phyloP scores from a whole-genome alignment of 1,139 yeast species.

The Suhomyces taliae region DNA sequence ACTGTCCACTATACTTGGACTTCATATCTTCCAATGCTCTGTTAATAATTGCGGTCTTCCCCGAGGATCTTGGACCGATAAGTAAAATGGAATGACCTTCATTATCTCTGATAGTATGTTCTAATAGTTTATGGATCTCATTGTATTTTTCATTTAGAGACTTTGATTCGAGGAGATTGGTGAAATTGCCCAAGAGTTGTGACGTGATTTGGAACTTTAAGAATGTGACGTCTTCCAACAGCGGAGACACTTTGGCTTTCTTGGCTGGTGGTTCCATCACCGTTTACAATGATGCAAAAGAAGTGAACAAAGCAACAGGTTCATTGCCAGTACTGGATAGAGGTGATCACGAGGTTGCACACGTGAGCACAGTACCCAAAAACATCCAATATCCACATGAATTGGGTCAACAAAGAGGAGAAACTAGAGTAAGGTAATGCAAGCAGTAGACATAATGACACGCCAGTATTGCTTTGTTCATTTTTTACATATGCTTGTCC shows the following conservation, averaged over 20 bases:
- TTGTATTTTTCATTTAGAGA: slow-evolving; percentile 34
- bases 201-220: slow-evolving; percentile 20
- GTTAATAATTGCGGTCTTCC: slow-evolving; percentile 68
- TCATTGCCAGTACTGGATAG: no score
- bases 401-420: no score
- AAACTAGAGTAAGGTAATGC: no score
- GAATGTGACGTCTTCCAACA: slow-evolving; percentile 12
- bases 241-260: not conserved
- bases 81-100: slow-evolving; percentile 83
- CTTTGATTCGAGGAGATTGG: slow-evolving; percentile 20
- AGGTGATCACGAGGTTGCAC: no score
- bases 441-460: no score
- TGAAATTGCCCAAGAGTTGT: slow-evolving; percentile 22
- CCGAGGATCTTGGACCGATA: slow-evolving; percentile 79
- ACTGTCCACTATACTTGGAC: slow-evolving; percentile 41
- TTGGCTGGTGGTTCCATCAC: not conserved
- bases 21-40: slow-evolving; percentile 53
- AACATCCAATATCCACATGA: no score
- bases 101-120: slow-evolving; percentile 62
- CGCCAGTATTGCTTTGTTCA: no score
- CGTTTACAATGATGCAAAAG: not conserved
- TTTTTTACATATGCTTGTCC: no score
- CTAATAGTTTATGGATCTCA: slow-evolving; percentile 57
- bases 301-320: not conserved
- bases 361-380: no score